Evolutionary conservation across 2,329 filamentous ascomycete species (phyloP), one percentile per base, ranked within the genome.

Genomic region (Immersiporthe knoxdaviesiana): DNA sequence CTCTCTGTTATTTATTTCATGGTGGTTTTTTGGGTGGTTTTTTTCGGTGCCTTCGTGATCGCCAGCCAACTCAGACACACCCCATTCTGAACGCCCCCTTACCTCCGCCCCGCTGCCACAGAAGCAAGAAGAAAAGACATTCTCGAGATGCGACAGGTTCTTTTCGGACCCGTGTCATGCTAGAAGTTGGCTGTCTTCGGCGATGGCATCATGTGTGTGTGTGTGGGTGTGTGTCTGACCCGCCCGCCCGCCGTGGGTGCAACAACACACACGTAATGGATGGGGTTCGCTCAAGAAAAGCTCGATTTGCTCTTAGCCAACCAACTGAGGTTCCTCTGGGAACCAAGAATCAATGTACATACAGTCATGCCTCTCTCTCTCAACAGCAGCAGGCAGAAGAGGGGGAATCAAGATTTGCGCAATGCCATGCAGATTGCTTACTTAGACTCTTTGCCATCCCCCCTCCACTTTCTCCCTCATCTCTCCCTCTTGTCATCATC

Each of bases 91-190:
- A n/a, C 16, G 1, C 41, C 14, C 16, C 16, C n/a, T n/a, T n/a
- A 16, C 18, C 18, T 47, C 44, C 44, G 44, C 44, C 18, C 44
- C 18, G 44, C 44, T 47, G 18, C 5, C 44, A 47, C 44, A n/a
- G 7, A 47, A 47, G 44, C 18, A 47, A 21, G 16, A 18, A 44
- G 16, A 7, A 44, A 18, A 44, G 10, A 47, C 2, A 47, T 74
- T 47, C 44, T 47, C 72, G 66, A 73, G 63, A 58, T 56, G 65
- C 65, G 44, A 60, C 66, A 73, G 67, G 59, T 54, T 54, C 56
- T 44, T 35, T 69, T 58, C 27, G n/a, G 30, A 39, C 65, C 56
- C 16, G 52, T 30, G 27, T 11, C 50, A 4, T 21, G 44, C n/a
- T 14, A 27, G 59, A 35, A 4, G 35, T 35, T 47, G 44, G 44